A percentile compares a stretch with the other conserved stretches of the same genome.
phyloP scores from a whole-genome alignment of 2,329 filamentous ascomycete genomes.

The Aspergillus vadensis region DNA sequence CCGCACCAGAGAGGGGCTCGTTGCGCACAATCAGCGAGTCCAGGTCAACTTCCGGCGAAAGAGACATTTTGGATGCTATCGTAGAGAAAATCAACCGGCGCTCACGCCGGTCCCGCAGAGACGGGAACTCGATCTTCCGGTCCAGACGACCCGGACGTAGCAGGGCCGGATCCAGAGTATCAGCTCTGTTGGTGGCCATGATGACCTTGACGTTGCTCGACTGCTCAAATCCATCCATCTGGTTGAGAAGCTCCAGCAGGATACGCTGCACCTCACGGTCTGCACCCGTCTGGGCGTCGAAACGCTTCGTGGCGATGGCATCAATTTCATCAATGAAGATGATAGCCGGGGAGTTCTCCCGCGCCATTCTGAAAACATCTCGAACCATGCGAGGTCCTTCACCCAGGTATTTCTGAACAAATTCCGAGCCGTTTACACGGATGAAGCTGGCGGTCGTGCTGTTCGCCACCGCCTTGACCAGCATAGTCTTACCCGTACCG shows the following conservation, averaged over 20 bases:
- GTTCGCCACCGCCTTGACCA: conserved; percentile 98
- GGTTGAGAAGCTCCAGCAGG: conserved; percentile 92
- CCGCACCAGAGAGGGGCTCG: conserved; percentile 89
- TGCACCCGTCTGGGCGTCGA: conserved; percentile 96
- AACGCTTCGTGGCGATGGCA: conserved; percentile 97
- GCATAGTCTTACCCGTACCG: conserved; percentile 94
- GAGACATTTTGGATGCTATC: conserved; percentile 96
- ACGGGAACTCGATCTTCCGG: conserved; percentile 99
- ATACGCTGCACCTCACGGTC: conserved; percentile 99
- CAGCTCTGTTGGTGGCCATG: conserved; percentile 98
- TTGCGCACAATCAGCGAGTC: conserved; percentile 96
- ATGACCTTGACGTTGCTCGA: conserved; percentile 99
- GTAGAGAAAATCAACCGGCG: conserved; percentile 94
- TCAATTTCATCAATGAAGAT: conserved; percentile 99
- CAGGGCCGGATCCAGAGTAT: conserved; percentile 92
- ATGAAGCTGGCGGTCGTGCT: conserved; percentile 98
- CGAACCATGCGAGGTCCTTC: conserved; percentile 98
- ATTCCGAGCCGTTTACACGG: conserved; percentile 95
- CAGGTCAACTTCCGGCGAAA: conserved; percentile 93
- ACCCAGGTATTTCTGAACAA: conserved; percentile 97
- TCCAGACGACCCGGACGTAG: conserved; percentile 93
- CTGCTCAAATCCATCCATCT: conserved; percentile 99
- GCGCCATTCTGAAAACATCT: conserved; percentile 98
- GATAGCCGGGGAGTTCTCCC: conserved; percentile 96
- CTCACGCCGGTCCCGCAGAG: conserved; percentile 87